A percentile compares a stretch with the other conserved stretches of the same genome.
These are phyloP conservation scores for Metschnikowia cerradonensis DNA, from an alignment of 805 yeast species.

Conservation along the genomic window DNA sequence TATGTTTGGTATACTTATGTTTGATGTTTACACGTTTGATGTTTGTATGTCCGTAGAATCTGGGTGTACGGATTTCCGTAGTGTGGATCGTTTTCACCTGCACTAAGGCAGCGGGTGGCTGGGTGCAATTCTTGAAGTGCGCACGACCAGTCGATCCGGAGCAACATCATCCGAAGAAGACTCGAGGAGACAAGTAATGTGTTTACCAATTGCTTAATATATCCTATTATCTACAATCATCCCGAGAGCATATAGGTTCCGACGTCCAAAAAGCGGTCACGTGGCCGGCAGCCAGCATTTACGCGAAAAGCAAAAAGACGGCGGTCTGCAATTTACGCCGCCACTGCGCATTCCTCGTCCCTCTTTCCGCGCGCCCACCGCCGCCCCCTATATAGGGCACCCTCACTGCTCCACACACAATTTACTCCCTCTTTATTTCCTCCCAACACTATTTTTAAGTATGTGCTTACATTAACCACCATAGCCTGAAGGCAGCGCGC, in stretches of 20 bases:
- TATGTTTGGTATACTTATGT: too few species aligned
- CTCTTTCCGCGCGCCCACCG: slow-evolving; percentile 16
- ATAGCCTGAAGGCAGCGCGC: slow-evolving; percentile 9
- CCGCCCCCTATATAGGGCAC: slow-evolving; percentile 19
- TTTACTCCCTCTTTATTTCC: slow-evolving; percentile 17
- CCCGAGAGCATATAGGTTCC: too few species aligned
- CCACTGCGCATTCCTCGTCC: slow-evolving; percentile 16
- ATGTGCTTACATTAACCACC: slow-evolving; percentile 12
- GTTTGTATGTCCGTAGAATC: too few species aligned
- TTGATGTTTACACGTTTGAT: too few species aligned
- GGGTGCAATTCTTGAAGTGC: background rate
- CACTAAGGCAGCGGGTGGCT: background rate
- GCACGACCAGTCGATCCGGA: background rate
- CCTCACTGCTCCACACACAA: slow-evolving; percentile 16
- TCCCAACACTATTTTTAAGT: slow-evolving; percentile 18
- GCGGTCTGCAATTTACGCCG: slow-evolving; percentile 17
- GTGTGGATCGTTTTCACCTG: background rate
- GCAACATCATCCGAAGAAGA: background rate
- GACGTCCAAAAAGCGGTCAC: background rate
- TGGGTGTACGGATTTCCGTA: background rate
- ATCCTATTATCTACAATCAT: too few species aligned
- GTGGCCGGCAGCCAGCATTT: background rate
- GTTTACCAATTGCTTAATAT: background rate
- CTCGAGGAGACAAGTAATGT: background rate
- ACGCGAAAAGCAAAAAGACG: slow-evolving; percentile 7